A percentile compares a stretch with the other conserved stretches of the same genome.
phyloP scores from a whole-genome alignment of 495 filamentous ascomycete genomes.

The Tuber borchii region DNA sequence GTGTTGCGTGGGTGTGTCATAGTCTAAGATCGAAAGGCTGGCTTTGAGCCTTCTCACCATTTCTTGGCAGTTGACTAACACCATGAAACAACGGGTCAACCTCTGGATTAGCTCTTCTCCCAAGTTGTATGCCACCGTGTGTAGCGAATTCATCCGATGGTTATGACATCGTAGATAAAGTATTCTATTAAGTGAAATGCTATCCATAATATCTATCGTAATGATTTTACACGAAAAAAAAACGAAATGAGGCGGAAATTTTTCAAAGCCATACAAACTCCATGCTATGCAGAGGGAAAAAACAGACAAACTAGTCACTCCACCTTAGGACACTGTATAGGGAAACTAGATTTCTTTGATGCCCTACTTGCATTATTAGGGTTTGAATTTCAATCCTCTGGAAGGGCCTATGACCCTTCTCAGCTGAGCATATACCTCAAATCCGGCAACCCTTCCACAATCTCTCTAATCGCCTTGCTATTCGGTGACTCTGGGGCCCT shows the following conservation, averaged over 20 bases:
- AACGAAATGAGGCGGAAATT: neutral
- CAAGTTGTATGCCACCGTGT: neutral
- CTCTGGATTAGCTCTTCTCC: neutral
- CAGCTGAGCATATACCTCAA: slow-evolving; percentile 43
- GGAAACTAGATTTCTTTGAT: neutral
- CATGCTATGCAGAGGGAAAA: neutral
- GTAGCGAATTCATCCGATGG: neutral
- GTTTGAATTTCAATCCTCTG: neutral
- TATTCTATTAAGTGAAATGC: neutral
- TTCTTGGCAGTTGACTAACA: slow-evolving; percentile 6
- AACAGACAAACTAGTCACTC: neutral
- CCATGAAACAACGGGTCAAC: neutral
- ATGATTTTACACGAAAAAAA: neutral
- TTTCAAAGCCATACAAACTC: neutral
- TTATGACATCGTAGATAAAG: neutral
- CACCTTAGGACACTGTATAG: neutral
- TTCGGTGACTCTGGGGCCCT: slow-evolving; percentile 31
- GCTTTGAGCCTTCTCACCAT: neutral
- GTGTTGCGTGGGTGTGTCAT: slow-evolving; percentile 1
- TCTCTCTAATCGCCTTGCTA: slow-evolving; percentile 33
- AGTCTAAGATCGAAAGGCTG: neutral
- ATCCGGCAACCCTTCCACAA: slow-evolving; percentile 43
- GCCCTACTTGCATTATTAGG: neutral
- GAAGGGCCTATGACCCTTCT: neutral
- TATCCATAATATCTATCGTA: neutral